phyloP scores from a whole-genome alignment of 352 stramenopile species.

The Blastocystis sp. region DNA sequence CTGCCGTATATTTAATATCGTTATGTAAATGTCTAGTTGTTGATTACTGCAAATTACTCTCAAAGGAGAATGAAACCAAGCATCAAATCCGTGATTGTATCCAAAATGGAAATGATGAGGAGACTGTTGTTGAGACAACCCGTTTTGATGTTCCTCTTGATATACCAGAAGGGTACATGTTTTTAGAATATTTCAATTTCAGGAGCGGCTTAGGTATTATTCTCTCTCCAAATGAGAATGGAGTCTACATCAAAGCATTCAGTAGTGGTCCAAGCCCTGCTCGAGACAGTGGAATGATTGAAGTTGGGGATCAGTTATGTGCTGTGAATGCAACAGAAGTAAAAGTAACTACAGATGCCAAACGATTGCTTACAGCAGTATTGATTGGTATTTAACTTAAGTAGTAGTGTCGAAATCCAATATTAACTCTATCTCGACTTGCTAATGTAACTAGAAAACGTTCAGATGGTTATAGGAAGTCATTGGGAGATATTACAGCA shows the following conservation, averaged over 20 bases:
- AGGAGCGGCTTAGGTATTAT: background rate
- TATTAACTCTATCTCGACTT: background rate
- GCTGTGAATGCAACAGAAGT: background rate
- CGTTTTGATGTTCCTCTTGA: background rate
- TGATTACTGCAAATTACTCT: conserved; percentile 46
- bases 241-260: conserved; percentile 46
- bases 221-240: background rate
- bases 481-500: background rate
- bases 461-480: background rate
- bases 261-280: conserved; percentile 1
- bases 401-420: background rate
- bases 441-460: background rate
- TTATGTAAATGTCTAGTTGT: background rate
- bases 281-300: background rate
- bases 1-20: background rate
- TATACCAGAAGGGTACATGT: background rate
- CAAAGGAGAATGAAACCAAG: background rate
- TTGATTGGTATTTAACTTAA: background rate
- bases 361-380: background rate
- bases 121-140: background rate
- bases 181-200: background rate
- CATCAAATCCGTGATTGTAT: background rate
- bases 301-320: background rate
- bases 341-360: background rate
- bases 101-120: background rate